Base-by-base conservation (phyloP, 1,139 yeast species). In the Geotrichum fermentans region DNA sequence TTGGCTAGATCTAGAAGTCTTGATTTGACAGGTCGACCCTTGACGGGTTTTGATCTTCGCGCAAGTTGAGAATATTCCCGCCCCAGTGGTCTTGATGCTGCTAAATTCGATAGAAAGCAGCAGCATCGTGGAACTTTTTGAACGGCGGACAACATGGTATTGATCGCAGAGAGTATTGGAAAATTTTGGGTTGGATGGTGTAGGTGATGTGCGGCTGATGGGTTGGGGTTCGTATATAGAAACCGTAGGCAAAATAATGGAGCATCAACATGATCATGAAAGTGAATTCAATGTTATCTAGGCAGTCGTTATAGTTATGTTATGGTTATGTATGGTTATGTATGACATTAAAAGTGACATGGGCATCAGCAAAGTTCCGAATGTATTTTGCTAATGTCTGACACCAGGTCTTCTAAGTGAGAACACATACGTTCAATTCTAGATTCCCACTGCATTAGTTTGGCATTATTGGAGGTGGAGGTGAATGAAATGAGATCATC, bases 361-460 rank as follows among this genome's bases (percentile, higher is more conserved):
- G n/a, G n/a, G n/a, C n/a, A n/a, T n/a, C 13, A 29, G 43, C 35
- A 40, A 18, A 40, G 17, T 28, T 40, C 43, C 11, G 35, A 36
- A 18, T 30, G 43, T 13, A 24, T 21, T 21, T 40, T 40, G 17
- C 43, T 28, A 26, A 54, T 49, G 17, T 43, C 53, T 6, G 56
- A 47, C n/a, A 56, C 60, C 32, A 58, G 52, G 18, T 57, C 58
- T 26, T 63, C 67, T 29, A 62, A 52, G 37, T 54, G 57, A 10
- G 50, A 43, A 46, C 64, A 60, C 13, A 61, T 44, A 7, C 54
- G 64, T 58, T 53, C 51, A 22, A 63, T 58, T 33, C 61, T 55
- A 43, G 61, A 54, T 57, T 70, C 58, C 66, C 70, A 60, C 58
- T 68, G 50, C 55, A 47, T 48, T 22, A 58, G 50, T 13, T 52